Conservation (phyloP, 108 stramenopile genomes). For the Cyclotella sp. region DNA sequence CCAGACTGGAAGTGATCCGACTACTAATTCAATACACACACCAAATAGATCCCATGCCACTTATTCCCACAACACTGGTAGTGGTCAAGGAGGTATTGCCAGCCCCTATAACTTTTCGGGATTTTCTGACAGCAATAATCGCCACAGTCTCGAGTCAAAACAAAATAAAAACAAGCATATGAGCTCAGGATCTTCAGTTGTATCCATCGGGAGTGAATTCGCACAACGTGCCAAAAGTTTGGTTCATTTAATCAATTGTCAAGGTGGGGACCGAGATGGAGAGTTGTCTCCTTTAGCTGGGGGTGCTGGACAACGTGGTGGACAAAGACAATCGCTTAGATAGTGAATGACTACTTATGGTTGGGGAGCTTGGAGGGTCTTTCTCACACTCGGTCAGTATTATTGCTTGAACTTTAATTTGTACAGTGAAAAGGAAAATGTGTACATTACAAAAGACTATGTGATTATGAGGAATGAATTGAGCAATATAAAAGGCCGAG, state of each 20-base stretch:
- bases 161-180: constrained; percentile 3
- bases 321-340: neutral
- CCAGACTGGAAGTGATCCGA: neutral
- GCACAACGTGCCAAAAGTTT: constrained; percentile 47
- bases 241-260: constrained; percentile 46
- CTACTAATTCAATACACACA: constrained; percentile 9
- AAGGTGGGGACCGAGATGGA: constrained; percentile 13
- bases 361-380: no score
- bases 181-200: constrained; percentile 31
- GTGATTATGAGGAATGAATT: no score
- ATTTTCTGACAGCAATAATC: constrained; percentile 7
- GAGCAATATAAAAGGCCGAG: no score
- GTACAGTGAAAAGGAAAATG: no score
- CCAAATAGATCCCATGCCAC: constrained; percentile 7
- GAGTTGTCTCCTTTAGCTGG: constrained; percentile 4
- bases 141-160: neutral
- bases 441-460: no score
- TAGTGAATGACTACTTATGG: neutral
- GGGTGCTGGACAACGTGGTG: neutral
- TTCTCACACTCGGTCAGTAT: no score
- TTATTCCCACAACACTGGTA: neutral
- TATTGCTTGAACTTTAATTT: no score
- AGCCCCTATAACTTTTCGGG: constrained; percentile 18
- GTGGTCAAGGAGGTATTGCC: neutral
- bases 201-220: constrained; percentile 51